Base-by-base conservation (phyloP, 1,284 basidiomycete genomes). In the Mycena citricolor region DNA sequence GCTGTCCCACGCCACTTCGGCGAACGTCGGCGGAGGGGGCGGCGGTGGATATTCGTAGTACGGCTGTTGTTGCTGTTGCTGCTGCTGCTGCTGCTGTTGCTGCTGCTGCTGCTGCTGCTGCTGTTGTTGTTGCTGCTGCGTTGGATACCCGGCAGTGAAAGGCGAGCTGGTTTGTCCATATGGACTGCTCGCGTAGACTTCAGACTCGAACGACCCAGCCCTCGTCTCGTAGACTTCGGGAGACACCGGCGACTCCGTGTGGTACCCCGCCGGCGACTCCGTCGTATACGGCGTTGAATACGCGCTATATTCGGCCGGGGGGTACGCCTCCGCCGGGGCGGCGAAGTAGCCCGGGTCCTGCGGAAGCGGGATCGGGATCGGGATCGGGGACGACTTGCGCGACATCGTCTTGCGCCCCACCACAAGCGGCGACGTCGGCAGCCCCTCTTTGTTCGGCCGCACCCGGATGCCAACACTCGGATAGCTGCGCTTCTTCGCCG, bases 381-480 rank as follows among this genome's bases (percentile, higher is more conserved):
- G 47, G 17, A 11, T 25, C 42, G 4, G 23, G 21, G 37, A 25
- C 3, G 13, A 34, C 39, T 35, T 26, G 36, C 30, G 26, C 40
- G 51, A 39, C 43, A 32, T 39, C 52, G 47, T 47, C 47, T 55
- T 6, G 49, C 36, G 4, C 48, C 47, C 26, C 20, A 39, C 14
- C 23, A 35, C 26, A 35, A 47, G 44, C 21, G 43, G 38, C 14
- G 43, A 45, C 34, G 22, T 24, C 22, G 20, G 6, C 8, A 16
- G 16, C n/a, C 42, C 46, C 20, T 66, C 65, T 46, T 67, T 70
- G 10, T 58, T 61, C 13, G 62, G 54, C 12, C 74, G 65, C 20
- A 74, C 58, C 11, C 74, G 72, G 32, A 72, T 61, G 17, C 74
- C 74, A 8, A 68, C 54, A 23, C 61, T 42, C 5, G 74, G 74